Base-by-base conservation (phyloP, 352 stramenopile genomes). In the Phytophthora cactorum region DNA sequence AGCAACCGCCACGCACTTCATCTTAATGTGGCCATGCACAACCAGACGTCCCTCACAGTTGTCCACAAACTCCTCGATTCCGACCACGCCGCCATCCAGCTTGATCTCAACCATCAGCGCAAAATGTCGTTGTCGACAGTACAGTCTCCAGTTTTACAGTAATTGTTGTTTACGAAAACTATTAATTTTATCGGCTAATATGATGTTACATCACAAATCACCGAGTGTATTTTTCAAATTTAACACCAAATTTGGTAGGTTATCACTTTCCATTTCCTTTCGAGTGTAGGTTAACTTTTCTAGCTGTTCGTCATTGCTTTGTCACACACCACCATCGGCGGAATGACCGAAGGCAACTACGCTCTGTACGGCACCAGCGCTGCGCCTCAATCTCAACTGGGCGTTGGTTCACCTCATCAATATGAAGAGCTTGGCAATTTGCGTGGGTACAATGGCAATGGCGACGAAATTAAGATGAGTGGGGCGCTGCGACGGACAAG, bases 11-110 rank as follows among this genome's bases (percentile, higher is more conserved):
- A 78, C 81, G 50, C 51, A 90, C 83, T 58, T 68, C 5, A 67
- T 65, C 50, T 92, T 92, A 36, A 92, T 78, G 12, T 15, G 51
- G 1, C 75, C 78, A 2, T 32, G 52, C 43, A 90, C 63, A 54
- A 65, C 32, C 25, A 74, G 12, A 11, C 55, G 28, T 22, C 34
- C 28, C 34, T 46, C 12, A 27, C 52, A 2, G 52, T 54, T 61
- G 36, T 70, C 27, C 41, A 90, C 47, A 41, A 84, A 86, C 68
- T 67, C 76, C 15, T 73, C 51, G 28, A 92, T 87, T 28, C 81
- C 83, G 32, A 92, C 83, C 5, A 60, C 59, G 8, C 53, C 31
- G 38, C 59, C 70, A 15, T 66, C 49, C 66, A 69, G 14, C 15
- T 59, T 58, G 25, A 46, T n/a, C 12, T 51, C 51, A 41, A 59